Evolutionary conservation across 306 rosid species (phyloP).

Genomic region (Citrullus mucosospermus): DNA sequence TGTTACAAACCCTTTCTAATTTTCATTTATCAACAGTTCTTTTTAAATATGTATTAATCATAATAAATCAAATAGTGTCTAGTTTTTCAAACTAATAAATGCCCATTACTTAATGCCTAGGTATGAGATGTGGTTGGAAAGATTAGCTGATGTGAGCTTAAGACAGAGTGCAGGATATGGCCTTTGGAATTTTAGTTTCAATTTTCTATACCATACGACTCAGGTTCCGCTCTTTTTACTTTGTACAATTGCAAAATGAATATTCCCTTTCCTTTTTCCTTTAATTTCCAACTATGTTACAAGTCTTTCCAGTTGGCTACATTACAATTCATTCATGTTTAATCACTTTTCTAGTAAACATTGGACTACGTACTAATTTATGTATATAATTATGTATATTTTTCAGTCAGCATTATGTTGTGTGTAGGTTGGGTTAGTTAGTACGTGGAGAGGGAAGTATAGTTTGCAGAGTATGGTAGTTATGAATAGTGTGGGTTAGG

Average conservation of each 20-base stretch:
- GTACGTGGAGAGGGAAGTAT: neutral
- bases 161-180: constrained; percentile 90
- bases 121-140: constrained; percentile 71
- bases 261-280: neutral
- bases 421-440: neutral
- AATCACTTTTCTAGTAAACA: neutral
- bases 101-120: constrained; percentile 19
- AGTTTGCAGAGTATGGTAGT: neutral
- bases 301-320: neutral
- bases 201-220: constrained; percentile 81
- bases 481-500: neutral
- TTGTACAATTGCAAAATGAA: neutral
- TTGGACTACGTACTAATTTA: neutral
- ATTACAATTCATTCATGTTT: neutral
- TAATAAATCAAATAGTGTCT: neutral
- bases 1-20: constrained; percentile 4
- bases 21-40: neutral
- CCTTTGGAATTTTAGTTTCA: constrained; percentile 74
- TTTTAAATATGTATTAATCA: neutral
- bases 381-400: neutral
- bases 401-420: neutral
- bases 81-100: neutral
- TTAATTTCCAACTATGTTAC: neutral
- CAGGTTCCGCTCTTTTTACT: constrained; percentile 42
- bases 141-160: constrained; percentile 73